Evolutionary conservation across 768 basidiomycete genomes (phyloP).

Genomic region (Clitopilus passeckerianus): DNA sequence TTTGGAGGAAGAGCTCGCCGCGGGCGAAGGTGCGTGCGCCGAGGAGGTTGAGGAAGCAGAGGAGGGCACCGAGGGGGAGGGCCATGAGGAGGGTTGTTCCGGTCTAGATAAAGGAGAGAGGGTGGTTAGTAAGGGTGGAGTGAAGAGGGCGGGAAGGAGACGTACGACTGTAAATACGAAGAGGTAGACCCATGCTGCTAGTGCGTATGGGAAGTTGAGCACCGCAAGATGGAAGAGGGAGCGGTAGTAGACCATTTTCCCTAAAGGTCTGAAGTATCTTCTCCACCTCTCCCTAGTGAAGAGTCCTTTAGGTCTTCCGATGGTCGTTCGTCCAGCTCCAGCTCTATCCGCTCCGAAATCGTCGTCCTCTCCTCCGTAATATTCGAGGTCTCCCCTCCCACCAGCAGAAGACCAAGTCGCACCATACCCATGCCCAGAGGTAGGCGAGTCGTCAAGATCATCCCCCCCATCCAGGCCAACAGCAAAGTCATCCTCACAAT

Average conservation of each 20-base stretch:
- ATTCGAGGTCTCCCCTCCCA: conserved; percentile 3
- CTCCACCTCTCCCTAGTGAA: conserved; percentile 36
- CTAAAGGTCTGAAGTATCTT: conserved; percentile 63
- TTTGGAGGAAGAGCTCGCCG: conserved; percentile 72
- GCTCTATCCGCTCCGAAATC: background rate
- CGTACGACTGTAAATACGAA: conserved; percentile 79
- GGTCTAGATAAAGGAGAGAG: conserved; percentile 34
- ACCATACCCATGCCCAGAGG: conserved; percentile 1
- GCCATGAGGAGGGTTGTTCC: conserved; percentile 80
- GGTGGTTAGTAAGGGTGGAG: background rate
- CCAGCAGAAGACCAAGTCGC: conserved; percentile 2
- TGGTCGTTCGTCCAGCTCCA: background rate
- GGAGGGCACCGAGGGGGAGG: conserved; percentile 68
- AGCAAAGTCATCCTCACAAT: conserved; percentile 20
- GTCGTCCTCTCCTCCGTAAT: background rate
- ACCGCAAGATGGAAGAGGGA: conserved; percentile 66
- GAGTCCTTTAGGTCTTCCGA: conserved; percentile 11
- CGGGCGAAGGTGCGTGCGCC: conserved; percentile 69
- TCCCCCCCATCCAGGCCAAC: conserved; percentile 31
- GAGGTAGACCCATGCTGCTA: conserved; percentile 73
- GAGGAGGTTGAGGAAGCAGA: conserved; percentile 74
- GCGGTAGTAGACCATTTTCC: conserved; percentile 51
- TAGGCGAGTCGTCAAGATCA: conserved; percentile 6
- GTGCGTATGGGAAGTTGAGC: conserved; percentile 75
- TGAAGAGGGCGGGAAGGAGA: conserved; percentile 8